Base-by-base conservation (phyloP, 345 rosid species). In the Arabis hirsuta region DNA sequence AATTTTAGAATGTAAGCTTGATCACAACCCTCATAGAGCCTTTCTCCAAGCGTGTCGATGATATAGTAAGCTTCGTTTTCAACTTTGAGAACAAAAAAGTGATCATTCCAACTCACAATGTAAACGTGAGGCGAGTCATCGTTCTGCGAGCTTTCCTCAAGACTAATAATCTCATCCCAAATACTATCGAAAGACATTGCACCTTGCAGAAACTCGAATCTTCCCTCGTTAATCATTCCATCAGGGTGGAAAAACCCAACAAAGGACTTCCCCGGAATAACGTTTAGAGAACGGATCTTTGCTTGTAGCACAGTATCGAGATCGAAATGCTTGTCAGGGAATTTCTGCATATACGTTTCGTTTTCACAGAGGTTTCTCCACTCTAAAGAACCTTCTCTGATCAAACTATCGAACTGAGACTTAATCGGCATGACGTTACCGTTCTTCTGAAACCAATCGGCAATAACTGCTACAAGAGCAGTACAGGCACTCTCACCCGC, bases 401-500 rank as follows among this genome's bases (percentile, higher is more conserved):
- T 86, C 65, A 89, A 69, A 72, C 76, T 73, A 59, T 89, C 88
- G 7, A 87, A 86, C 65, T 83, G 85, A 12, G 88, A 86, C 72
- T 87, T 87, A 7, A 79, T 83, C 0, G 90, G 92, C 82, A 85
- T 77, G 41, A 80, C 79, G 3, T 67, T 76, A 20, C 56, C 79
- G 76, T 84, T 85, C 60, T 79, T 83, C 16, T 83, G 92, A 73
- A 89, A 73, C 88, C 92, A 84, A 38, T 84, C 73, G 3, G 90
- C 96, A 9, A 89, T 78, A 13, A 89, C 87, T 2, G 84, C 85
- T 22, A 83, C 96, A 38, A 89, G 82, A 2, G 85, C 87, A 0
- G 96, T 85, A 50, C 96, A 89, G 11, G 96, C 92, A 55, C 96
- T 87, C 65, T 80, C 90, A 6, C 96, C 96, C 1, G 89, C 90